Conservation (phyloP, 2,329 filamentous ascomycete species). For the Lachnellula willkommii region DNA sequence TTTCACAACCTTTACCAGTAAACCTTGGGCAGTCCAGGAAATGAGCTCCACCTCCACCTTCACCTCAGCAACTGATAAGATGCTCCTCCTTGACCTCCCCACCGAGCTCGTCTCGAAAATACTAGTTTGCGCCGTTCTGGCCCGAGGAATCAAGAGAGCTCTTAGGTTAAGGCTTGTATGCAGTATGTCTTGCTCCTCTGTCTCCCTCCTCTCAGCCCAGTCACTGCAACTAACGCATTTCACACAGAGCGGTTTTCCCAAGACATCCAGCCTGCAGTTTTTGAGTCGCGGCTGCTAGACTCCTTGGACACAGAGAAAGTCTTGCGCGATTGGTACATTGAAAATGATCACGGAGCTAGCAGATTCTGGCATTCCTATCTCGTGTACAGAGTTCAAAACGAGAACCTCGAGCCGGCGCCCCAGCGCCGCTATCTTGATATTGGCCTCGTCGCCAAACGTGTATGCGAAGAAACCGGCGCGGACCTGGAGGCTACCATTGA, state of each 20-base stretch:
- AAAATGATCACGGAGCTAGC: slow-evolving; percentile 2
- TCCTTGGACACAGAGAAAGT: background rate
- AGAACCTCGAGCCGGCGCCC: background rate
- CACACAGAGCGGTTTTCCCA: slow-evolving; percentile 1
- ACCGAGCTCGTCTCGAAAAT: slow-evolving; percentile 11
- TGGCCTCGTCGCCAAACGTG: slow-evolving; percentile 3
- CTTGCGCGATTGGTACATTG: slow-evolving; percentile 1
- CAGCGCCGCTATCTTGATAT: slow-evolving; percentile 7
- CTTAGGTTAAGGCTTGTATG: slow-evolving; percentile 15
- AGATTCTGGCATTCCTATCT: slow-evolving; percentile 17
- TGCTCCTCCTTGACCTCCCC: slow-evolving; percentile 9
- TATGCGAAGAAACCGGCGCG: slow-evolving; percentile 7
- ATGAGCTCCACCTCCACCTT: too few relatives aligned
- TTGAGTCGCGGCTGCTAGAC: slow-evolving; percentile 14
- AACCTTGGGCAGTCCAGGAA: too few relatives aligned
- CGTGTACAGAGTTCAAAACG: slow-evolving; percentile 8
- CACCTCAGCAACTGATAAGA: background rate
- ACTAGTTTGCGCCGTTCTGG: slow-evolving; percentile 4
- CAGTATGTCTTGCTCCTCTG: slow-evolving; percentile 4
- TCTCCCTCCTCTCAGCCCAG: background rate
- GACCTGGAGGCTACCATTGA: slow-evolving; percentile 6
- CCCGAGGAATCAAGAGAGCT: slow-evolving; percentile 6
- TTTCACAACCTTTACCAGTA: too few relatives aligned
- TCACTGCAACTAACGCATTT: background rate
- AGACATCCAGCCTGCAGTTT: slow-evolving; percentile 10